Conservation (phyloP, 345 rosid species). For the Euphorbia peplus region DNA sequence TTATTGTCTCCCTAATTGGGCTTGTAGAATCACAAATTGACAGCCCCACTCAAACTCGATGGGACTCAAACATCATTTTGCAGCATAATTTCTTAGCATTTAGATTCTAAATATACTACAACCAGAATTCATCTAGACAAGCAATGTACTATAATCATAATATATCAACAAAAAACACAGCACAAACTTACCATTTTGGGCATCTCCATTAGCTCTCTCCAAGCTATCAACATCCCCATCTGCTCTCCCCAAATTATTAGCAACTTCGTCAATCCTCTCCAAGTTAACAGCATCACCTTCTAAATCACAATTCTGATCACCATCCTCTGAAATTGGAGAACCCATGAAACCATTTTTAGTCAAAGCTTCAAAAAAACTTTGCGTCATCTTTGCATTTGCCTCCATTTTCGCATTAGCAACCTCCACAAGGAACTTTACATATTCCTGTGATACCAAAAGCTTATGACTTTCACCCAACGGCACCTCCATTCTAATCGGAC, state of each 20-base stretch:
- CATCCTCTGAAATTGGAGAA: conserved; percentile 14
- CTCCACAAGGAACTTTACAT: conserved; percentile 63
- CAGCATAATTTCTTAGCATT: not conserved
- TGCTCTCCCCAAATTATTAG: conserved; percentile 18
- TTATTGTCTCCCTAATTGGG: too few relatives aligned
- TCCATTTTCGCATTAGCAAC: conserved; percentile 86
- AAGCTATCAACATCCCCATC: conserved; percentile 24
- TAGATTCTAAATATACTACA: not conserved
- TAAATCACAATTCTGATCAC: not conserved
- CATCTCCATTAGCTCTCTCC: conserved; percentile 22
- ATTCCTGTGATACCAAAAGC: conserved; percentile 57
- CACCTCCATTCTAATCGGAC: conserved; percentile 84
- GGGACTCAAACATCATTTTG: not conserved
- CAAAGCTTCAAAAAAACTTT: conserved; percentile 52
- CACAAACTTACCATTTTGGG: conserved; percentile 37
- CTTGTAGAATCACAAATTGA: too few relatives aligned
- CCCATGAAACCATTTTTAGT: conserved; percentile 32
- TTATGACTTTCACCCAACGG: conserved; percentile 57
- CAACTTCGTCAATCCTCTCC: conserved; percentile 21
- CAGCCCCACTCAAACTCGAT: not conserved
- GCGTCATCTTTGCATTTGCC: conserved; percentile 67
- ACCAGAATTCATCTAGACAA: not conserved
- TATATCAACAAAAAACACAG: not conserved
- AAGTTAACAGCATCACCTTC: conserved; percentile 21
- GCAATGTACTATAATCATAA: not conserved